Percentiles rank a stretch among this genome's conserved stretches.
phyloP scores from a whole-genome alignment of 2,329 filamentous ascomycete species.

The Colletotrichum plurivorum region DNA sequence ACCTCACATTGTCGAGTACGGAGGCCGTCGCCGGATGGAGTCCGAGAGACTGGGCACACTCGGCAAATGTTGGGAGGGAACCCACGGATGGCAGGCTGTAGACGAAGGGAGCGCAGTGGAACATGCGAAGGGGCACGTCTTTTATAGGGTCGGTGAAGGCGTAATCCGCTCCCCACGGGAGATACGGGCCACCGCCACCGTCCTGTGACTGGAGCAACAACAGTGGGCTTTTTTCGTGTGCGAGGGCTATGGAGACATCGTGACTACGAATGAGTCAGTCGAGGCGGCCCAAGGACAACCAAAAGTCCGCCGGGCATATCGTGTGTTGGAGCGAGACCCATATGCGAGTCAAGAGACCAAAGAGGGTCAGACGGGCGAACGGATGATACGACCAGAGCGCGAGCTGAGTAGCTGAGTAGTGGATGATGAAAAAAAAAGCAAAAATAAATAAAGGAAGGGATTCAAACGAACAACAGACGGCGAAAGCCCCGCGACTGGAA shows the following conservation, averaged over 20 bases:
- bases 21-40: conserved; percentile 62
- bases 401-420: not conserved
- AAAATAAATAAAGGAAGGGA: conserved; percentile 8
- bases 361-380: conserved; percentile 28
- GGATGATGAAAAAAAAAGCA: conserved; percentile 42
- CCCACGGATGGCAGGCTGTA: conserved; percentile 51
- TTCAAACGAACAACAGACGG: conserved; percentile 3
- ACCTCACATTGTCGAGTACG: conserved; percentile 67
- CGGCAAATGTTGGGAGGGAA: conserved; percentile 57
- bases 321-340: conserved; percentile 27
- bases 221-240: conserved; percentile 60
- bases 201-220: conserved; percentile 48
- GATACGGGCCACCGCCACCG: not conserved
- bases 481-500: no score
- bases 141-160: conserved; percentile 55
- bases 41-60: conserved; percentile 56
- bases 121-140: conserved; percentile 56
- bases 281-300: conserved; percentile 12
- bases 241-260: conserved; percentile 63
- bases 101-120: conserved; percentile 60
- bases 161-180: conserved; percentile 50
- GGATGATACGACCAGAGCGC: conserved; percentile 33
- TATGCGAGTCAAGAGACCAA: conserved; percentile 33
- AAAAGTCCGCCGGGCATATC: conserved; percentile 28
- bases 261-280: conserved; percentile 50